Base-by-base conservation (phyloP, 805 yeast genomes). In the Teunomyces gatunensis region DNA sequence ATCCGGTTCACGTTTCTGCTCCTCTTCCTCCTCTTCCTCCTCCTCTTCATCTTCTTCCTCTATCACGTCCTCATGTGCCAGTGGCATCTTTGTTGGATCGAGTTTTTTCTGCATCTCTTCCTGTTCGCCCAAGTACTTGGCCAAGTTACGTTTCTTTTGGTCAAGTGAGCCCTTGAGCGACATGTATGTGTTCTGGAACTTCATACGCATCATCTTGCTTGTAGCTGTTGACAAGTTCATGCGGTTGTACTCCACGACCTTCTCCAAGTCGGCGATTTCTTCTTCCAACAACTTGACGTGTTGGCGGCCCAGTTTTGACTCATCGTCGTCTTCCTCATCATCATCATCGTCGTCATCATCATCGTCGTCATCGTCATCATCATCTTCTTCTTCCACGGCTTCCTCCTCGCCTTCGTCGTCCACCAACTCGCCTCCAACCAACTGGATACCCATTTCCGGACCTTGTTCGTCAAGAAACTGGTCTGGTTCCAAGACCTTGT, bases 91-190 rank as follows among this genome's bases (percentile, higher is more conserved):
- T 51, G 44, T 53, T 39, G 52, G 63, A 53, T 42, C 62, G 50
- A 39, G 51, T 54, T 42, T 57, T 55, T 52, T 58, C 30, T 60
- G 65, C 5, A 59, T 49, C 35, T 57, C 62, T 40, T 55, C 59
- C 46, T 58, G 63, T 45, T 66, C 68, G 35, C 60, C 69, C 5
- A 55, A 44, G 20, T 62, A 48, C 49, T 58, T 65, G 34, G 60
- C 58, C 56, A 90, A 71, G 57, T 85, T 89, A 50, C 84, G 74
- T 66, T 78, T 79, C 71, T 92, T 94, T 59, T 83, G 76, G 46
- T 89, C 96, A 50, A 89, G 76, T 57, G 92, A 96, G 46, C 84
- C 83, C 64, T 83, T 84, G 59, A 94, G 75, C 51, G 91, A 84
- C 48, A 77, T 79, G 44, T 89, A 87, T 44, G 86, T 90, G 54